Evolutionary conservation across 2,329 filamentous ascomycete species (phyloP).

Genomic region (Didymellaceae sp.): DNA sequence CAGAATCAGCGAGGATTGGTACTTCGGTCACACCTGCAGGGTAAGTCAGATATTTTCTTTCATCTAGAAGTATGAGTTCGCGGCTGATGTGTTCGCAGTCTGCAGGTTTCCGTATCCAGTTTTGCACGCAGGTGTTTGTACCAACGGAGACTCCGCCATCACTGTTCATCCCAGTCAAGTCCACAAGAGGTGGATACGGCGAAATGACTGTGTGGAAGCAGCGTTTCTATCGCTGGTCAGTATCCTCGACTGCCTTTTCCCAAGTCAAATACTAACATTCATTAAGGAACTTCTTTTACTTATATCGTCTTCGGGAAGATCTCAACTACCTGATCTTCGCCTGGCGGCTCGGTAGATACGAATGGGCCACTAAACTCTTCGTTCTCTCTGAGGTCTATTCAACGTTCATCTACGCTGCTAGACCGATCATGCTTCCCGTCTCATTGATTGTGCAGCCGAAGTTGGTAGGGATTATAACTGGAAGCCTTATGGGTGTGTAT

Average conservation of each 20-base stretch:
- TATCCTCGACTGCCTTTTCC: neutral
- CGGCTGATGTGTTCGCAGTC: conserved; percentile 7
- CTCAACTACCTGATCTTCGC: conserved; percentile 54
- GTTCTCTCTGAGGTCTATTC: conserved; percentile 58
- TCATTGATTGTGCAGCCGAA: conserved; percentile 51
- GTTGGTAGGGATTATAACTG: conserved; percentile 50
- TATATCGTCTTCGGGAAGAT: conserved; percentile 57
- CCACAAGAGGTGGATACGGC: conserved; percentile 56
- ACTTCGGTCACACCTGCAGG: conserved; percentile 58
- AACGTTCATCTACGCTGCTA: conserved; percentile 54
- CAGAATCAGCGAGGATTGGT: conserved; percentile 59
- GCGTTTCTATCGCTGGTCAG: conserved; percentile 55
- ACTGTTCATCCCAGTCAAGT: conserved; percentile 51
- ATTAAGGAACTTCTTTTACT: conserved; percentile 56
- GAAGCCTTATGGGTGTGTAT: conserved; percentile 35
- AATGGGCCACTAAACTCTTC: conserved; percentile 57
- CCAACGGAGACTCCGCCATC: conserved; percentile 57
- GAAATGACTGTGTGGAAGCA: conserved; percentile 61
- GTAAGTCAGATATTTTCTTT: neutral
- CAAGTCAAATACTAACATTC: neutral
- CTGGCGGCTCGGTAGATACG: conserved; percentile 58
- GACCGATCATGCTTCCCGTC: conserved; percentile 55
- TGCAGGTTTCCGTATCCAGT: conserved; percentile 54
- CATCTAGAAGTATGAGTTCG: neutral
- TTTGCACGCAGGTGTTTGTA: conserved; percentile 59